Percentiles rank a stretch among this genome's conserved stretches.
These are phyloP conservation scores for Sonneratia alba DNA, from an alignment of 345 rosid species.

Conservation along the genomic window DNA sequence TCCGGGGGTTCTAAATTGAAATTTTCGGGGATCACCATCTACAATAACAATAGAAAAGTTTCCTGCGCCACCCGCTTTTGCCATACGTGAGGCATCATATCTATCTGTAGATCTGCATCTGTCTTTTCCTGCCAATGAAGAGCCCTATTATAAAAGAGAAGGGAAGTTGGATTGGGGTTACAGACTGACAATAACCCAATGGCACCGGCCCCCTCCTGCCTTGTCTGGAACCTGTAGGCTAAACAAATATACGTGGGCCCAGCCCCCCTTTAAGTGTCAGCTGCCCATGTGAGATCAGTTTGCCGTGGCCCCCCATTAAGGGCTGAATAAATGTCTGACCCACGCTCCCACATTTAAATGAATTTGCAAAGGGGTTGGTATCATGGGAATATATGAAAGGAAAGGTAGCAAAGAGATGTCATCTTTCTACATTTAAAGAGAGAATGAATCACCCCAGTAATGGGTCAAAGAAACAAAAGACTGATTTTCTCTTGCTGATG, in stretches of 20 bases:
- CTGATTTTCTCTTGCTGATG: conserved; percentile 1
- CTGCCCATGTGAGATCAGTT: conserved; percentile 25
- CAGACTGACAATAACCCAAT: conserved; percentile 8
- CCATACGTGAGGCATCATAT: conserved; percentile 15
- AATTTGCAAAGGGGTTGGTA: background rate
- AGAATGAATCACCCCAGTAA: background rate
- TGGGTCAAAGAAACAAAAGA: background rate
- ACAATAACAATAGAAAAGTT: conserved; percentile 14
- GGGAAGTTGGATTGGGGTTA: background rate
- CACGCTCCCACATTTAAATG: conserved; percentile 5
- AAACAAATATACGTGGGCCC: background rate
- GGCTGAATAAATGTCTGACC: conserved; percentile 6
- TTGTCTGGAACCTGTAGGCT: background rate
- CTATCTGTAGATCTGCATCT: conserved; percentile 11
- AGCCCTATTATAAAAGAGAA: conserved; percentile 1
- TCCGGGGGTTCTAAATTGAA: background rate
- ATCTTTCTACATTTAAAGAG: conserved; percentile 5
- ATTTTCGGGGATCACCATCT: background rate
- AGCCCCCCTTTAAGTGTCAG: conserved; percentile 13
- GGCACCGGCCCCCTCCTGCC: conserved; percentile 18
- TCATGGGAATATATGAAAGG: background rate
- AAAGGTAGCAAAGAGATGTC: conserved; percentile 7
- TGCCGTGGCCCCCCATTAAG: conserved; percentile 11
- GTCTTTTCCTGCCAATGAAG: conserved; percentile 14
- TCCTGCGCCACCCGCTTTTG: conserved; percentile 17